A percentile compares a stretch with the other conserved stretches of the same genome.
These are phyloP conservation scores for Coemansia sp. DNA, from an alignment of 192 early-diverging fungal species.

Conservation along the genomic window DNA sequence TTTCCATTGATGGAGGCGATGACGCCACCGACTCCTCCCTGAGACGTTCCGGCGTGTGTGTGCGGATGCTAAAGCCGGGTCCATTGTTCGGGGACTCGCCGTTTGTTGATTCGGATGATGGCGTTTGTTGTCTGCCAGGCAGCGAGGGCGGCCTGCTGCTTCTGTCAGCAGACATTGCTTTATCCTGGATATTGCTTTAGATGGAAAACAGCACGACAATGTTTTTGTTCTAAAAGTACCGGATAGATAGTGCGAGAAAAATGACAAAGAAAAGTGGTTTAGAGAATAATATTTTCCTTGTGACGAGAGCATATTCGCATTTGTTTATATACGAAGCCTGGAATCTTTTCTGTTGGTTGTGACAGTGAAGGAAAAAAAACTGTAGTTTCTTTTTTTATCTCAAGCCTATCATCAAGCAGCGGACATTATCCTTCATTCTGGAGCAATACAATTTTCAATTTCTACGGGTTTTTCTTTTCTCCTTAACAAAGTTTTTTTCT, in stretches of 20 bases:
- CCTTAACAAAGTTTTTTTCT: too few relatives aligned
- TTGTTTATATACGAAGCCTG: too few relatives aligned
- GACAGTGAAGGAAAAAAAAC: too few relatives aligned
- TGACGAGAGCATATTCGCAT: too few relatives aligned
- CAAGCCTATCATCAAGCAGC: too few relatives aligned
- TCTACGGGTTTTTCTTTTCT: too few relatives aligned
- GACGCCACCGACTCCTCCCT: background rate
- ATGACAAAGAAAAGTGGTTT: background rate
- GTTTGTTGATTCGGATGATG: background rate
- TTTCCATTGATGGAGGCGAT: background rate
- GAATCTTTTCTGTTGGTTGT: too few relatives aligned
- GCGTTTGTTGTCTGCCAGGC: background rate
- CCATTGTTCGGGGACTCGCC: conserved; percentile 14
- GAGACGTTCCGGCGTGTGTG: background rate
- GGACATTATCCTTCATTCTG: too few relatives aligned
- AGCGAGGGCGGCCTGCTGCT: conserved; percentile 2
- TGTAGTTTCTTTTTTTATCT: too few relatives aligned
- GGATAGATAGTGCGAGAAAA: background rate
- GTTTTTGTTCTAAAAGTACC: background rate
- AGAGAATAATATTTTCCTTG: too few relatives aligned
- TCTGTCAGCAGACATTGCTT: background rate
- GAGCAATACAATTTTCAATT: too few relatives aligned
- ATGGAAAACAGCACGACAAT: background rate
- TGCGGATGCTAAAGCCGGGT: background rate
- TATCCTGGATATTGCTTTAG: background rate